phyloP scores from a whole-genome alignment of 345 rosid genomes.

The Mercurialis annua region DNA sequence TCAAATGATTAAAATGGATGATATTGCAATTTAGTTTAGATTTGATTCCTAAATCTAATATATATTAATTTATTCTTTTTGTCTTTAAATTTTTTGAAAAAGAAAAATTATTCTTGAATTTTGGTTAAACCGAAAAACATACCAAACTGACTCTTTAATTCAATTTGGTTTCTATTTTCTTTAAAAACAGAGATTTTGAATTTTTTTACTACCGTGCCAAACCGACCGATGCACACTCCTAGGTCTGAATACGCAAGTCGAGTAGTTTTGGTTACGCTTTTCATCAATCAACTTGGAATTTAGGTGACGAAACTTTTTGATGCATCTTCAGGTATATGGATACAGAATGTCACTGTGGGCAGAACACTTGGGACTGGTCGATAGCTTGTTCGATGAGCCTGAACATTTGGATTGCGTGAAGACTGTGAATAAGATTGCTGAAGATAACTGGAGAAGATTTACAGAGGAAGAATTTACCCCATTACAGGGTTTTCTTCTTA shows the following conservation, averaged over 20 bases:
- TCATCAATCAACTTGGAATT: neutral
- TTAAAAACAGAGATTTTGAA: no score
- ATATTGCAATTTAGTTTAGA: no score
- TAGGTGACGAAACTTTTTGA: neutral
- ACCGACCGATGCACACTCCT: no score
- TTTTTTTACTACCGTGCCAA: no score
- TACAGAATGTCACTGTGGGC: conserved; percentile 93
- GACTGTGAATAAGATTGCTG: conserved; percentile 58
- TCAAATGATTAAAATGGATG: no score
- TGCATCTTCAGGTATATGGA: conserved; percentile 53
- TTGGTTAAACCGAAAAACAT: no score
- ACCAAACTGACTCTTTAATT: no score
- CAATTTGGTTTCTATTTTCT: no score
- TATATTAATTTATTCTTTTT: no score
- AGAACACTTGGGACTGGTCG: conserved; percentile 60
- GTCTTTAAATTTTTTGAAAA: no score
- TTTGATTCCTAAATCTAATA: no score
- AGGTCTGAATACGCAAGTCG: neutral
- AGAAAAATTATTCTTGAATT: no score
- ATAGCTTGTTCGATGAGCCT: conserved; percentile 49
- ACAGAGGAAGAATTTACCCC: conserved; percentile 35
- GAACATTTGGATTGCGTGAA: conserved; percentile 53
- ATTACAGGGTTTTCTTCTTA: conserved; percentile 69
- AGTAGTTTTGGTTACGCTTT: neutral
- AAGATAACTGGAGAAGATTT: conserved; percentile 70